These are phyloP conservation scores for Candida anglica DNA, from an alignment of 805 yeast species.

Conservation along the genomic window DNA sequence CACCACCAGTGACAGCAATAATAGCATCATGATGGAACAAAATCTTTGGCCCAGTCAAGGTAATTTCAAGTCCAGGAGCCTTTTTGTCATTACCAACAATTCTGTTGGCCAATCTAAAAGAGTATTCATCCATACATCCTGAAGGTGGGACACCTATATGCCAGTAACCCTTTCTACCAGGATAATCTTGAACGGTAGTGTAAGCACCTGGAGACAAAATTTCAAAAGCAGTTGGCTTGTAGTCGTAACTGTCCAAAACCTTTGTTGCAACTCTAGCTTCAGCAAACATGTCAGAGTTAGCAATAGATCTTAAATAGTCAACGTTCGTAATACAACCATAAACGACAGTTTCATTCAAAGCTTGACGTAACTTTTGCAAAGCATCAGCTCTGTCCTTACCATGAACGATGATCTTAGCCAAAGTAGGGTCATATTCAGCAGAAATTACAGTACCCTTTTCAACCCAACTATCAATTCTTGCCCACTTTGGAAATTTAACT, in stretches of 20 bases:
- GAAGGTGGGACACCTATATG: conserved; percentile 96
- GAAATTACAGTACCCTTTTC: conserved; percentile 80
- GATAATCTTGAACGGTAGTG: conserved; percentile 95
- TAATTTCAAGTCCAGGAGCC: conserved; percentile 89
- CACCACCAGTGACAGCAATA: conserved; percentile 87
- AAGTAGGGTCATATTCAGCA: conserved; percentile 93
- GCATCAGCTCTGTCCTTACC: conserved; percentile 89
- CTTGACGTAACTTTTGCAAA: conserved; percentile 67
- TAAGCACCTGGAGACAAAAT: conserved; percentile 67
- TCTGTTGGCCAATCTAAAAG: conserved; percentile 85
- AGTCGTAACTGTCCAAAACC: conserved; percentile 76
- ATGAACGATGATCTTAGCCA: conserved; percentile 94
- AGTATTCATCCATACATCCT: conserved; percentile 95
- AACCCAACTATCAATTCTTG: conserved; percentile 95
- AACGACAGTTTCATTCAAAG: conserved; percentile 81
- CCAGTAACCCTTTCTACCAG: conserved; percentile 89
- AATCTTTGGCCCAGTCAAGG: conserved; percentile 82
- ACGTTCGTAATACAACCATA: conserved; percentile 87
- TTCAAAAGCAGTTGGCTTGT: conserved; percentile 82
- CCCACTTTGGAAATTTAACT: conserved; percentile 83
- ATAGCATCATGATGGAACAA: conserved; percentile 78
- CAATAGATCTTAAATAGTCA: conserved; percentile 84
- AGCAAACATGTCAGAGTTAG: conserved; percentile 78
- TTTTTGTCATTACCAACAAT: conserved; percentile 80
- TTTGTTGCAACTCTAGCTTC: conserved; percentile 83